phyloP scores from a whole-genome alignment of 1,284 basidiomycete species.

The Leucocoprinus gongylophorus region DNA sequence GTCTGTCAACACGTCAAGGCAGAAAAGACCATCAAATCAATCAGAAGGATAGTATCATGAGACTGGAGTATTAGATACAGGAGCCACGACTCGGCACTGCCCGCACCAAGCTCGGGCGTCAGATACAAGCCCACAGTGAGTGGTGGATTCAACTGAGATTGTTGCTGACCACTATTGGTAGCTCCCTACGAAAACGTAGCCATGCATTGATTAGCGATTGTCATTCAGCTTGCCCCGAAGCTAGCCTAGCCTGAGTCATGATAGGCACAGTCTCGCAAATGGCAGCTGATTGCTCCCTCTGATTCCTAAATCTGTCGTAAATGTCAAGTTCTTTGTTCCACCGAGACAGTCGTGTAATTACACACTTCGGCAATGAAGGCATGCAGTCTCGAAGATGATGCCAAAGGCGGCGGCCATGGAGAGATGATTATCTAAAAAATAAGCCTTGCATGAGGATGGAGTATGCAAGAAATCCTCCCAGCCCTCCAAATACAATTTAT shows the following conservation, averaged over 20 bases:
- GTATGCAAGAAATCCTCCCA: background rate
- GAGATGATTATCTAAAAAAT: background rate
- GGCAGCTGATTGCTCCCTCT: background rate
- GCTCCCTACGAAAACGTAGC: too few species aligned
- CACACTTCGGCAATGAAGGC: background rate
- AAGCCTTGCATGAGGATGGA: background rate
- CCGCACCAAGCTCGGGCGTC: too few species aligned
- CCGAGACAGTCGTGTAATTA: constrained; percentile 5
- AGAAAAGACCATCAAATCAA: too few species aligned
- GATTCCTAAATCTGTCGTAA: background rate
- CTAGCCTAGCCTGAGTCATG: background rate
- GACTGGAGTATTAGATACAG: too few species aligned
- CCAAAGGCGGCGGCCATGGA: background rate
- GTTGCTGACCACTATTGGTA: too few species aligned
- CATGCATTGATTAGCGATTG: background rate
- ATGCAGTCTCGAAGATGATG: background rate
- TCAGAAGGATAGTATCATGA: too few species aligned
- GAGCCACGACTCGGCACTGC: too few species aligned
- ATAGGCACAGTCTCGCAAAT: background rate
- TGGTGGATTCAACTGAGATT: too few species aligned
- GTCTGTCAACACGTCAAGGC: too few species aligned
- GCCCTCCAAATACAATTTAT: background rate
- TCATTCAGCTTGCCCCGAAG: background rate
- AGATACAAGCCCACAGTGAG: too few species aligned
- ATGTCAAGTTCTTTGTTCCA: constrained; percentile 4